Evolutionary conservation across 1,284 basidiomycete species (phyloP).

Genomic region (Irpex lacteus): DNA sequence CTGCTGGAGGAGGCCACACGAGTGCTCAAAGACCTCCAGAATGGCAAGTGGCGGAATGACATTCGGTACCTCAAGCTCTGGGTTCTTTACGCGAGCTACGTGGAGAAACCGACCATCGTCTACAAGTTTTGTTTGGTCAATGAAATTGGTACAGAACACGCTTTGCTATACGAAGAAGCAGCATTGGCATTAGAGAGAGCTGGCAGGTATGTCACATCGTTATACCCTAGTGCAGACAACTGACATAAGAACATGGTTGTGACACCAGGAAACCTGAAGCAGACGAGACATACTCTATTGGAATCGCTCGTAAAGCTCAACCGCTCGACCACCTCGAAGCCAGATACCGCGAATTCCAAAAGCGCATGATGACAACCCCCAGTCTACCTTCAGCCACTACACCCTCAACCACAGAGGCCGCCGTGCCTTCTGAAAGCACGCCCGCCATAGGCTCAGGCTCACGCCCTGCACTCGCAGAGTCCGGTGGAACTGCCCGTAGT

Average conservation of each 20-base stretch:
- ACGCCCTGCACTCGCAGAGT: constrained; percentile 36
- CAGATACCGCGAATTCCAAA: constrained; percentile 86
- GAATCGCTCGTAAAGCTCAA: constrained; percentile 80
- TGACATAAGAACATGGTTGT: neutral
- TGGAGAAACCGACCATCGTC: constrained; percentile 72
- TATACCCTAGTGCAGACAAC: neutral
- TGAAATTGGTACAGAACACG: constrained; percentile 83
- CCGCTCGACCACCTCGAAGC: constrained; percentile 85
- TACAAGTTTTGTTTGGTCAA: constrained; percentile 87
- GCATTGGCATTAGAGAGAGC: constrained; percentile 79
- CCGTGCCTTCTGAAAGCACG: constrained; percentile 29
- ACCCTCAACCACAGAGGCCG: constrained; percentile 13
- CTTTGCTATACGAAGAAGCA: constrained; percentile 90
- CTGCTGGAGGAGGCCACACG: constrained; percentile 82
- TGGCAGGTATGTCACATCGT: constrained; percentile 50
- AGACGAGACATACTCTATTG: constrained; percentile 84
- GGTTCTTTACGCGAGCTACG: constrained; percentile 85
- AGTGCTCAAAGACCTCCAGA: constrained; percentile 63
- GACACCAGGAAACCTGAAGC: constrained; percentile 72
- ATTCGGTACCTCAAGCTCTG: constrained; percentile 89
- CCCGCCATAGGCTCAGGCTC: constrained; percentile 5
- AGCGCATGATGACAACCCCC: constrained; percentile 65
- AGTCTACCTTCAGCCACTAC: constrained; percentile 29
- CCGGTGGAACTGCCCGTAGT: constrained; percentile 23
- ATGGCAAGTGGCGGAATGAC: constrained; percentile 68